phyloP scores from a whole-genome alignment of 2,329 filamentous ascomycete genomes.

The Chrysoporthe deuterocubensis region DNA sequence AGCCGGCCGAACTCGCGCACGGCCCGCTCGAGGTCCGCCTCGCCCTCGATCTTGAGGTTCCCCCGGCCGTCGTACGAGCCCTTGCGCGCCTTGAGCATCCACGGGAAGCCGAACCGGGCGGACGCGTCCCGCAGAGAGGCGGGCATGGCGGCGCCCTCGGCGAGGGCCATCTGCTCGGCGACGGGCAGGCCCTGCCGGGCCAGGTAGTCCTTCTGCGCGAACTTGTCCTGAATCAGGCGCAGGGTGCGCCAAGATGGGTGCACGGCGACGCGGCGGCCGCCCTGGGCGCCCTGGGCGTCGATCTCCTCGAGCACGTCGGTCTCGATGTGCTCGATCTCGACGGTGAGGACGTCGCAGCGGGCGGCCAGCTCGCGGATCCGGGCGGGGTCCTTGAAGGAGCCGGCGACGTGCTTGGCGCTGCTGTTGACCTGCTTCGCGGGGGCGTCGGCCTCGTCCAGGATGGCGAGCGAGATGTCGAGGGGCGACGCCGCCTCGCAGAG shows the following conservation, averaged over 20 bases:
- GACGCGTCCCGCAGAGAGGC: constrained; percentile 68
- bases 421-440: constrained; percentile 87
- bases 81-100: constrained; percentile 90
- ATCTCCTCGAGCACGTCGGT: constrained; percentile 89
- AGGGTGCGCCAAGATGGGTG: constrained; percentile 88
- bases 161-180: constrained; percentile 70
- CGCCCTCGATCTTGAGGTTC: constrained; percentile 56
- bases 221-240: constrained; percentile 92
- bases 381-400: constrained; percentile 83
- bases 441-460: constrained; percentile 76
- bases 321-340: constrained; percentile 95
- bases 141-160: constrained; percentile 55
- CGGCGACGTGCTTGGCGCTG: constrained; percentile 74
- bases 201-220: constrained; percentile 82
- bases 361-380: constrained; percentile 81
- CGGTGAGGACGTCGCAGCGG: constrained; percentile 79
- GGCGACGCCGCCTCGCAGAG: constrained; percentile 80
- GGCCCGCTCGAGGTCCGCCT: constrained; percentile 61
- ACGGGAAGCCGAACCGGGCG: constrained; percentile 73
- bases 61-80: constrained; percentile 91
- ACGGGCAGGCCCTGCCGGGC: constrained; percentile 69
- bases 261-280: constrained; percentile 61
- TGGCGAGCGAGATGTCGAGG: constrained; percentile 76
- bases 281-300: constrained; percentile 63
- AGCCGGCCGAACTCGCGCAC: constrained; percentile 70